Conservation (phyloP, 768 basidiomycete genomes). For the Lactifluus pinguis region DNA sequence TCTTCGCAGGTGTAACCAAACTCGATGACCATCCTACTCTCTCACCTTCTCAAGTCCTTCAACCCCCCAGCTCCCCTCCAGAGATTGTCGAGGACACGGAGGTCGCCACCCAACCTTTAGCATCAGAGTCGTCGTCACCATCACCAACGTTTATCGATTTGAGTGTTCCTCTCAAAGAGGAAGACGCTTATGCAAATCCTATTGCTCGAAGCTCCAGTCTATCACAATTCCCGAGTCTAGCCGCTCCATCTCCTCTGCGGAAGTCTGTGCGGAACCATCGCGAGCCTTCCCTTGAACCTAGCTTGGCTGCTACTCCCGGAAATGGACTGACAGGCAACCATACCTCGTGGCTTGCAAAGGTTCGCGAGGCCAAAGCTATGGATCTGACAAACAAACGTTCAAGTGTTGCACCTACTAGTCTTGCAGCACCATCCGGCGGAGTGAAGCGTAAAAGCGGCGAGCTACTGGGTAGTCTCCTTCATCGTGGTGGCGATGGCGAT, state of each 20-base stretch:
- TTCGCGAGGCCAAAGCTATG: constrained; percentile 53
- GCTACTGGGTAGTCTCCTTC: constrained; percentile 16
- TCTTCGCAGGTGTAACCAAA: background rate
- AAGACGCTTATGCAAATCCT: constrained; percentile 21
- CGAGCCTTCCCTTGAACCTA: constrained; percentile 30
- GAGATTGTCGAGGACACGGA: constrained; percentile 9
- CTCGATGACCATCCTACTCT: background rate
- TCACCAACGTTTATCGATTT: constrained; percentile 12
- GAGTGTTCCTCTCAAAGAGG: constrained; percentile 20
- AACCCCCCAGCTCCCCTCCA: background rate
- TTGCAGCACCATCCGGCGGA: constrained; percentile 4
- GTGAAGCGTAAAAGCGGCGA: constrained; percentile 59
- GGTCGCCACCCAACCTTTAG: background rate
- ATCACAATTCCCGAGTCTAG: constrained; percentile 51
- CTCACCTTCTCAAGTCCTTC: background rate
- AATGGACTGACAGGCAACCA: constrained; percentile 48
- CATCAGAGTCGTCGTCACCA: background rate
- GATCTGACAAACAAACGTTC: constrained; percentile 25
- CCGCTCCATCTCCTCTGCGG: constrained; percentile 57
- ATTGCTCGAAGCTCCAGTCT: constrained; percentile 33
- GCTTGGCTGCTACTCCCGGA: constrained; percentile 24
- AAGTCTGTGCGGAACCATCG: constrained; percentile 51
- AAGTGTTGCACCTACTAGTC: constrained; percentile 11
- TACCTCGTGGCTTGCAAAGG: constrained; percentile 76
- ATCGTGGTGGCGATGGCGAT: constrained; percentile 15